A percentile compares a stretch with the other conserved stretches of the same genome.
These are phyloP conservation scores for Gastrolobium bilobum DNA, from an alignment of 306 rosid species.

Conservation along the genomic window DNA sequence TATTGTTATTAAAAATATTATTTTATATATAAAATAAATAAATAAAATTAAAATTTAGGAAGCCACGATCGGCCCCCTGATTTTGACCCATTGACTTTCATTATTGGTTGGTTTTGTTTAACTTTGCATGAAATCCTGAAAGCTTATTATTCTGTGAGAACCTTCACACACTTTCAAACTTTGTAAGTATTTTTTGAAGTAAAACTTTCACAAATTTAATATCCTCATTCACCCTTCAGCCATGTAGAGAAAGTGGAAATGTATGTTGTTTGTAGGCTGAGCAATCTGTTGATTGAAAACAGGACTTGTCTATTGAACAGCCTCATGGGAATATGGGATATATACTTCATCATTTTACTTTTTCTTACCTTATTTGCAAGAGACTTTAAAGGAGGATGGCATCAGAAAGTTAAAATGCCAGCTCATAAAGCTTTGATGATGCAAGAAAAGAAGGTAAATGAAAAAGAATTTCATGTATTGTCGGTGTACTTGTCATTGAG, in stretches of 20 bases:
- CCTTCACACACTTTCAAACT: not conserved
- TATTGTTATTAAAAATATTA: too few relatives aligned
- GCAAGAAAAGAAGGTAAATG: not conserved
- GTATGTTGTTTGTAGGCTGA: too few relatives aligned
- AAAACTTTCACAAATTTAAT: not conserved
- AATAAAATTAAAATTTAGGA: too few relatives aligned
- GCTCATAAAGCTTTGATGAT: not conserved
- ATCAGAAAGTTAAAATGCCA: conserved; percentile 31
- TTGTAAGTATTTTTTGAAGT: not conserved
- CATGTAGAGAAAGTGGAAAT: not conserved
- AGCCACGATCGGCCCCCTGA: too few relatives aligned
- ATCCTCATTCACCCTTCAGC: not conserved
- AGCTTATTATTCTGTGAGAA: not conserved
- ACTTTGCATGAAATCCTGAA: too few relatives aligned
- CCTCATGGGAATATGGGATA: conserved; percentile 1
- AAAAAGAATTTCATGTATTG: not conserved
- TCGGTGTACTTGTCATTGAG: not conserved
- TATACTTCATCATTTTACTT: conserved; percentile 5
- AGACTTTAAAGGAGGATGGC: too few relatives aligned
- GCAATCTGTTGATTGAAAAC: too few relatives aligned
- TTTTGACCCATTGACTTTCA: too few relatives aligned
- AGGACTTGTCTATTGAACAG: not conserved
- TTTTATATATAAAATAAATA: too few relatives aligned
- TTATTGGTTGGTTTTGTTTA: too few relatives aligned
- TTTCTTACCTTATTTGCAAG: too few relatives aligned